These are phyloP conservation scores for Aspergillus amoenus DNA, from an alignment of 2,329 filamentous ascomycete genomes.

Conservation along the genomic window DNA sequence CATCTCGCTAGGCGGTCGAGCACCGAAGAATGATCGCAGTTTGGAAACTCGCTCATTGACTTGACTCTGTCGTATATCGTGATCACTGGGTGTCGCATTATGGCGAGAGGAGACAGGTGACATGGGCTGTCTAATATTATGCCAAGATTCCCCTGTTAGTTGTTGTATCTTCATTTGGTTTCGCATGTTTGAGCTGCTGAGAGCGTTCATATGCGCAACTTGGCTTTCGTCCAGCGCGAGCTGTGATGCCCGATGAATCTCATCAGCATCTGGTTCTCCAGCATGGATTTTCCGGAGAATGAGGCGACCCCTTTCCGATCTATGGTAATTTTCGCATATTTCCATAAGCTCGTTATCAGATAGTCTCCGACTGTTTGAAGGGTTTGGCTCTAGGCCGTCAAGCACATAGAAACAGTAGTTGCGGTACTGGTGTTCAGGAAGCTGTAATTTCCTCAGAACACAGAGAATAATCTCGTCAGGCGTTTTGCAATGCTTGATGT, in stretches of 20 bases:
- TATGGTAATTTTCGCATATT: slow-evolving; percentile 81
- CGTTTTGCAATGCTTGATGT: slow-evolving; percentile 86
- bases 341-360: slow-evolving; percentile 86
- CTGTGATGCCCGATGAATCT: slow-evolving; percentile 81
- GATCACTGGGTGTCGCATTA: slow-evolving; percentile 26
- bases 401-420: slow-evolving; percentile 98
- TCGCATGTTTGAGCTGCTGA: slow-evolving; percentile 65
- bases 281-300: slow-evolving; percentile 92
- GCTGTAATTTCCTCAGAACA: slow-evolving; percentile 80
- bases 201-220: slow-evolving; percentile 64
- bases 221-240: slow-evolving; percentile 87
- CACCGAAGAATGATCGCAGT: slow-evolving; percentile 73
- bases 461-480: slow-evolving; percentile 90
- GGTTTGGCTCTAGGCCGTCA: slow-evolving; percentile 79
- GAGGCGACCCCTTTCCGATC: slow-evolving; percentile 83
- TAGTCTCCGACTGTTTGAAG: slow-evolving; percentile 75
- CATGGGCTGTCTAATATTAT: slow-evolving; percentile 80
- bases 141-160: slow-evolving; percentile 82
- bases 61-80: slow-evolving; percentile 25
- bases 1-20: slow-evolving; percentile 90
- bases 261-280: slow-evolving; percentile 82
- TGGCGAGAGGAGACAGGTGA: slow-evolving; percentile 62
- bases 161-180: slow-evolving; percentile 88
- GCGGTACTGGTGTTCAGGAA: slow-evolving; percentile 86
- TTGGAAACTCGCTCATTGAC: slow-evolving; percentile 38